phyloP scores from a whole-genome alignment of 768 basidiomycete genomes.

The Trametes coccinea region DNA sequence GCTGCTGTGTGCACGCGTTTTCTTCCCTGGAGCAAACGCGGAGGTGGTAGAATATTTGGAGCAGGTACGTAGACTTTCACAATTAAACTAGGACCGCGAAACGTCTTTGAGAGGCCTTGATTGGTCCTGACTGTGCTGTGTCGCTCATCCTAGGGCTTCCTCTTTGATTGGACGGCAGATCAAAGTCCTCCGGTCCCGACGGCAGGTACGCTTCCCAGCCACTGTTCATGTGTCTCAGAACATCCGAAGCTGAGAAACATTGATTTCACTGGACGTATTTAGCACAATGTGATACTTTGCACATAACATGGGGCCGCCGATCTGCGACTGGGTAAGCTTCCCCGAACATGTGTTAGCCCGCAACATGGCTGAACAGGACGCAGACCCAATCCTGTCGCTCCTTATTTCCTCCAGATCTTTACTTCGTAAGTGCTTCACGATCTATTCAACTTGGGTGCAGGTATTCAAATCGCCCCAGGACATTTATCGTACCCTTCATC shows the following conservation, averaged over 20 bases:
- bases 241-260: neutral
- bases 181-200: conserved; percentile 35
- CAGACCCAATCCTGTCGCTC: conserved; percentile 56
- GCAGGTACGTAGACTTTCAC: neutral
- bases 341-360: neutral
- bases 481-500: conserved; percentile 52
- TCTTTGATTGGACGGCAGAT: conserved; percentile 33
- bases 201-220: conserved; percentile 27
- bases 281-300: conserved; percentile 38
- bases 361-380: neutral
- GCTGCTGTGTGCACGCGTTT: conserved; percentile 1
- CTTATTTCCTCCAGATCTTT: conserved; percentile 61
- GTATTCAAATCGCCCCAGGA: conserved; percentile 32
- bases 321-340: conserved; percentile 31
- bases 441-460: neutral
- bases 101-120: too few relatives aligned
- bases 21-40: conserved; percentile 6
- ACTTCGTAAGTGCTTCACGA: conserved; percentile 48
- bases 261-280: neutral
- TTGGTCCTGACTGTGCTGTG: too few relatives aligned
- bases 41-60: conserved; percentile 7
- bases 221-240: neutral
- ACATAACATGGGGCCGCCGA: conserved; percentile 33
- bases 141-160: conserved; percentile 28
- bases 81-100: neutral